These are phyloP conservation scores for Botrytis fragariae DNA, from an alignment of 2,329 filamentous ascomycete species.

Conservation along the genomic window DNA sequence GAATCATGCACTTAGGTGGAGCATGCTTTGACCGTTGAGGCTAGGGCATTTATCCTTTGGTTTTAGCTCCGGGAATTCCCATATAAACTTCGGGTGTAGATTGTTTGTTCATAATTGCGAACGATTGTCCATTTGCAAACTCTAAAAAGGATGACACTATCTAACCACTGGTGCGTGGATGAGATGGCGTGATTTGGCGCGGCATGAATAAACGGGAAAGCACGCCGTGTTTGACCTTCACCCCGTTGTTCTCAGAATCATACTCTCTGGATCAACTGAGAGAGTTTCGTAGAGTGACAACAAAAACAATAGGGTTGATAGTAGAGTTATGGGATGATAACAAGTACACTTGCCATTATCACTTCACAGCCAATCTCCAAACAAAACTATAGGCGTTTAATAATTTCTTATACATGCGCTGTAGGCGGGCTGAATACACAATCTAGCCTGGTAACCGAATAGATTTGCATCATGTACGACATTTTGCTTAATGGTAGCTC, in stretches of 20 bases:
- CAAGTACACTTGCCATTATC: background rate
- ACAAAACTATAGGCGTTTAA: too few species aligned
- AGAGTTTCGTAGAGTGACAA: background rate
- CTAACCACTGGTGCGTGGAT: background rate
- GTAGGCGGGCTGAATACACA: rapidly evolving
- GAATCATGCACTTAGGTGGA: background rate
- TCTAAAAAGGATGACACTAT: background rate
- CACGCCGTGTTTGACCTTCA: background rate
- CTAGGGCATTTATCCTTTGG: too few species aligned
- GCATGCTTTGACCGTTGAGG: background rate
- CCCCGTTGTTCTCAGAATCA: background rate
- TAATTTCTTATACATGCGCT: too few species aligned
- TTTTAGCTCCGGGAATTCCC: background rate
- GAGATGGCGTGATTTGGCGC: background rate
- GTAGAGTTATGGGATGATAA: background rate
- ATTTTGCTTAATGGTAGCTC: too few species aligned
- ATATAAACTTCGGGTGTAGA: background rate
- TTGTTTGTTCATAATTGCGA: background rate
- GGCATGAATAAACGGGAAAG: background rate
- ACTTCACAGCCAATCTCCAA: background rate
- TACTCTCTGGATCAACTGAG: rapidly evolving
- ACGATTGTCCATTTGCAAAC: background rate
- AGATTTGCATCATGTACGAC: too few species aligned
- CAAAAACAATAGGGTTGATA: background rate
- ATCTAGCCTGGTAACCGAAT: rapidly evolving